phyloP scores from a whole-genome alignment of 495 filamentous ascomycete genomes.

The Rostrohypoxylon terebratum region DNA sequence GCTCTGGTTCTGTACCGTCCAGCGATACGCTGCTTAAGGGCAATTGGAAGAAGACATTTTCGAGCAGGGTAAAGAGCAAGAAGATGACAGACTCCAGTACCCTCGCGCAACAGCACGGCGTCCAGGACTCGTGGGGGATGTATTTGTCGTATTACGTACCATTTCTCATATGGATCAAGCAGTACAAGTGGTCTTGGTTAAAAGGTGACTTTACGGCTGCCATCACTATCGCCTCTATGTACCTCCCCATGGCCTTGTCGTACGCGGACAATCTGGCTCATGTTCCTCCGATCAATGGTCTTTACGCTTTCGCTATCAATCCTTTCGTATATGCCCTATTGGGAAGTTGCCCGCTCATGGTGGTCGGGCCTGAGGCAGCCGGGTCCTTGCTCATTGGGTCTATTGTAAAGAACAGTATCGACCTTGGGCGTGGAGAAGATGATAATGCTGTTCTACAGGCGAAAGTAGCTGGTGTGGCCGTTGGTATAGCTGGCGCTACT shows the following conservation, averaged over 20 bases:
- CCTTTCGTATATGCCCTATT: conserved; percentile 90
- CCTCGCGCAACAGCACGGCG: conserved; percentile 70
- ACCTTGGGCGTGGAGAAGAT: conserved; percentile 75
- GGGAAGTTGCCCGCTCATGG: conserved; percentile 89
- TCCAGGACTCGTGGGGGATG: conserved; percentile 68
- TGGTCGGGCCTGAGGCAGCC: conserved; percentile 95
- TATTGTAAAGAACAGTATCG: conserved; percentile 82
- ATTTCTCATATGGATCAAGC: conserved; percentile 84
- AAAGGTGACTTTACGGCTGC: conserved; percentile 88
- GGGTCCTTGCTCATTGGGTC: conserved; percentile 90
- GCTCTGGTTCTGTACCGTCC: conserved; percentile 33
- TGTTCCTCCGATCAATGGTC: conserved; percentile 91
- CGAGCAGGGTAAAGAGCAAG: conserved; percentile 60
- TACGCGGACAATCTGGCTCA: conserved; percentile 94
- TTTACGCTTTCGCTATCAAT: conserved; percentile 94
- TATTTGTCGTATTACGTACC: conserved; percentile 96
- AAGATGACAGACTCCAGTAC: conserved; percentile 72
- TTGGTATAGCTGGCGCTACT: conserved; percentile 85
- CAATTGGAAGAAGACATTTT: conserved; percentile 53
- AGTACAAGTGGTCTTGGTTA: conserved; percentile 84
- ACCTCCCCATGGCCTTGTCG: conserved; percentile 96
- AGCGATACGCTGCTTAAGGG: conserved; percentile 37
- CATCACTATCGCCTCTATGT: conserved; percentile 94
- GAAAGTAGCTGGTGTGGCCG: conserved; percentile 87
- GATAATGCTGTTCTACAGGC: conserved; percentile 77